Base-by-base conservation (phyloP, 192 early-diverging fungal genomes). In the Coemansia biformis region DNA sequence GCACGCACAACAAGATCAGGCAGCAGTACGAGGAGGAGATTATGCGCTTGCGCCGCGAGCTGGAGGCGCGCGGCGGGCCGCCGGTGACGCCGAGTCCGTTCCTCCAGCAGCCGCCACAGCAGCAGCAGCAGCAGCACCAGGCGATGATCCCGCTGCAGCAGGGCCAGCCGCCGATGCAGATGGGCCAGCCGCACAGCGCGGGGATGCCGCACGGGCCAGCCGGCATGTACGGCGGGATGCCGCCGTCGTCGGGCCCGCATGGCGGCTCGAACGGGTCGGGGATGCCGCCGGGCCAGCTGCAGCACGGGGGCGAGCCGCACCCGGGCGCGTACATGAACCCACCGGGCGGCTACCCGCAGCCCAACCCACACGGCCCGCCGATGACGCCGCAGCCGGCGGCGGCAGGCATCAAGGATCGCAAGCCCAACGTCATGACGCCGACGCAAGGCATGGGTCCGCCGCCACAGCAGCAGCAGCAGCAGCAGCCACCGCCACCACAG, bases 21-120 rank as follows among this genome's bases (percentile, higher is more conserved):
- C 79, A 78, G 45, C 81, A 86, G 65, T 95, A 90, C 50, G 93
- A 97, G 55, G 88, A 92, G 40, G 92, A 97, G 46, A 85, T 95
- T 52, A 66, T 67, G 28, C 78, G 84, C 26, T 66, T 95, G 45
- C 81, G 88, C 17, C 83, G 85, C 17, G 89, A 97, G 44, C 78
- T 94, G 5, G 91, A 96, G 45, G 77, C 79, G 39, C 80, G 77
- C 47, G 83, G 77, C 22, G 79, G 76, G 13, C 71, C 74, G 35
- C 56, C 72, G 8, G 69, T 64, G 46, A 60, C 71, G 16, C 63
- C 79, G 22, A 60, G 63, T 12, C 69, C 69, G 29, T 73, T 73
- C 41, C 49, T 75, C 19, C 79, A 54, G 64, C 78, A 80, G 34
- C 67, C 57, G 64, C 69, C 53, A 41, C 77, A 58, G 43, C 77